Percentiles rank a stretch among this genome's conserved stretches.
Conservation (phyloP, 139 green algal species). For the Coccomyxa sp. region DNA sequence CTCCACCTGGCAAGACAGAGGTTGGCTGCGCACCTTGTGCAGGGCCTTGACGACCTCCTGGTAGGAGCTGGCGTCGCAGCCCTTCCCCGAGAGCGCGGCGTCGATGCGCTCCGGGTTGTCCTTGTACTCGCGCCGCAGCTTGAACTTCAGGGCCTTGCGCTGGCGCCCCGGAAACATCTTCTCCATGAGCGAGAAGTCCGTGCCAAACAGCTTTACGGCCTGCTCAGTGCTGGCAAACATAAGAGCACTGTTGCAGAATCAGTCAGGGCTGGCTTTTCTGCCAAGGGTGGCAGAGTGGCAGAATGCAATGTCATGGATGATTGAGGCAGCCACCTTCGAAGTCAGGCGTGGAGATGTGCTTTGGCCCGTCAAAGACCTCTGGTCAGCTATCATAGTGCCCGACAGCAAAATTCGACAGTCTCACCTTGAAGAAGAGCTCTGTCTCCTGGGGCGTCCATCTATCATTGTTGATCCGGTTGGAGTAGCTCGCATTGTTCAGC, state of each 20-base stretch:
- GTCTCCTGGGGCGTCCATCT: constrained; percentile 61
- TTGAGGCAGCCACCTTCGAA: constrained; percentile 7
- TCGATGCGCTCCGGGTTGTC: constrained; percentile 21
- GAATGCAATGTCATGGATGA: neutral
- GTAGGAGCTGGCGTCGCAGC: neutral
- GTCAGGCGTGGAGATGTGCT: neutral
- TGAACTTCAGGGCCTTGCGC: constrained; percentile 64
- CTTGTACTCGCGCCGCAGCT: constrained; percentile 32
- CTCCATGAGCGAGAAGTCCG: constrained; percentile 71
- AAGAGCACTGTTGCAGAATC: neutral
- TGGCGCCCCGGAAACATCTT: constrained; percentile 59
- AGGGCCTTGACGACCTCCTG: neutral
- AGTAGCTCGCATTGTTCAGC: constrained; percentile 49
- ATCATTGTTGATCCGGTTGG: constrained; percentile 42
- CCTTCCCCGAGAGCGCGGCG: constrained; percentile 9
- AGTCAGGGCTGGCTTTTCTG: neutral
- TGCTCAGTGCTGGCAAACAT: neutral
- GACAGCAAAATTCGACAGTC: no score
- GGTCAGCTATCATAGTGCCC: no score
- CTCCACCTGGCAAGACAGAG: no score
- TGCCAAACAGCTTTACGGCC: constrained; percentile 65
- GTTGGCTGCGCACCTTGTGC: neutral
- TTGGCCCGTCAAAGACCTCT: no score
- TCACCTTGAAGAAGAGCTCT: constrained; percentile 57
- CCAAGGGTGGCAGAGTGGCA: neutral